Evolutionary conservation across 2,329 filamentous ascomycete species (phyloP), one percentile per base, ranked within the genome.

Genomic region (Penicillium capsulatum): DNA sequence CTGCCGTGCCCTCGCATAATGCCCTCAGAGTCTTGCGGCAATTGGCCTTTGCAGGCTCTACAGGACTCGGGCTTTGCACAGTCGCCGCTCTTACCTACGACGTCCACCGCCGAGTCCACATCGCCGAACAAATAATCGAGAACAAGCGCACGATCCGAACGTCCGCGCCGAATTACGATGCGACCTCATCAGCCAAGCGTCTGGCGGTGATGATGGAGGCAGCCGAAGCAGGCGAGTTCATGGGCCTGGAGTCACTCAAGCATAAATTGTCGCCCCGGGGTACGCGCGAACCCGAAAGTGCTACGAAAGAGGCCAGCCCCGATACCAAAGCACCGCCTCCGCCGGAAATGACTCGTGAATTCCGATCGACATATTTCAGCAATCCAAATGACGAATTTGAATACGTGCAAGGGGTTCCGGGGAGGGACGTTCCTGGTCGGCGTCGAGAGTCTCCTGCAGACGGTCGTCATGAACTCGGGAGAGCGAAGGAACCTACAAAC

Each of bases 61-160:
- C 66, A 2, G 57, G 68, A 16, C 65, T 67, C 7, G 59, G 67
- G 26, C 59, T 64, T 31, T 70, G 66, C 39, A 61, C 65, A 2
- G 56, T 68, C 32, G 65, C 63, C 31, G 63, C 59, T 9, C 53
- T 71, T 19, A 64, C 65, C 14, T 69, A 69, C 51, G 66, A 71
- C 47, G 57, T 64, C 10, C 62, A 67, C 40, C 63, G 66, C 28
- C 58, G 64, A 40, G 60, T 69, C 38, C 55, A 53, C 16, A 42
- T 68, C 16, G 68, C 66, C 26, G 66, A 70, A 50, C 60, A 60
- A 42, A 65, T 69, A 24, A 54, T 71, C 43, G 64, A 70, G 46
- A 69, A 65, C 36, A 71, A 71, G 50, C 60, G 66, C 33, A 61
- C 58, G 29, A 40, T 69, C 7, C 65, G 66, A 36, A 59, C 64